phyloP scores from a whole-genome alignment of 2,329 filamentous ascomycete genomes.

The Diaporthe nobilis region DNA sequence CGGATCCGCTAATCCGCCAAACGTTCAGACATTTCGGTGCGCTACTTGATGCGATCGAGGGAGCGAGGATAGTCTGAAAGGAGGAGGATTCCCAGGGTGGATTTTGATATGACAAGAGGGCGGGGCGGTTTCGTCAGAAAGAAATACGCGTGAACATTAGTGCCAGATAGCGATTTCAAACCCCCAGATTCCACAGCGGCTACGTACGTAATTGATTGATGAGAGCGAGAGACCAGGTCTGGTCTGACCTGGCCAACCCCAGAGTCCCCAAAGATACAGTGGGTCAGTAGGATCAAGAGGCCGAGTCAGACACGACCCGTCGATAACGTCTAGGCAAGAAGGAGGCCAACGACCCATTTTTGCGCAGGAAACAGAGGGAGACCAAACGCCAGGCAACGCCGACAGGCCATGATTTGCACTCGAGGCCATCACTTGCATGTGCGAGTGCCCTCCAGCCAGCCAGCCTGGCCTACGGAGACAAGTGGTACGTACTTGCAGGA shows the following conservation, averaged over 20 bases:
- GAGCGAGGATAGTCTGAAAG: not conserved
- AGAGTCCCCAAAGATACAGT: conserved; percentile 1
- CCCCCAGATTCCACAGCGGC: conserved; percentile 29
- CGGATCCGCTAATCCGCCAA: not conserved
- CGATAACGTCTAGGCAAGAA: not conserved
- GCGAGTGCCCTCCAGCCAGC: not conserved
- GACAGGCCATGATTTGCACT: not conserved
- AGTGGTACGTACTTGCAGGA: not conserved
- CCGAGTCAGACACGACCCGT: conserved; percentile 9
- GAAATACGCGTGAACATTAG: not conserved
- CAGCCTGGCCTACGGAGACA: not conserved
- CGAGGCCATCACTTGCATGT: not conserved
- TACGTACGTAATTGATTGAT: conserved; percentile 37
- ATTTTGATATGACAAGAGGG: not conserved
- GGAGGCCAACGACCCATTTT: not conserved
- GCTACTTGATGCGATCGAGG: not conserved
- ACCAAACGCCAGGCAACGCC: not conserved
- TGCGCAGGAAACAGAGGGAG: not conserved
- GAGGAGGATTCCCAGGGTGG: not conserved
- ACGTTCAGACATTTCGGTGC: not conserved
- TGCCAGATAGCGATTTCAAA: not conserved
- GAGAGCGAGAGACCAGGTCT: conserved; percentile 9
- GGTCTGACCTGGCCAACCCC: conserved; percentile 3
- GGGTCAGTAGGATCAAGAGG: conserved; percentile 14
- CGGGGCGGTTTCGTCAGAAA: not conserved